Conservation (phyloP, 208 protist species). For the Acanthamoeba triangularis region DNA sequence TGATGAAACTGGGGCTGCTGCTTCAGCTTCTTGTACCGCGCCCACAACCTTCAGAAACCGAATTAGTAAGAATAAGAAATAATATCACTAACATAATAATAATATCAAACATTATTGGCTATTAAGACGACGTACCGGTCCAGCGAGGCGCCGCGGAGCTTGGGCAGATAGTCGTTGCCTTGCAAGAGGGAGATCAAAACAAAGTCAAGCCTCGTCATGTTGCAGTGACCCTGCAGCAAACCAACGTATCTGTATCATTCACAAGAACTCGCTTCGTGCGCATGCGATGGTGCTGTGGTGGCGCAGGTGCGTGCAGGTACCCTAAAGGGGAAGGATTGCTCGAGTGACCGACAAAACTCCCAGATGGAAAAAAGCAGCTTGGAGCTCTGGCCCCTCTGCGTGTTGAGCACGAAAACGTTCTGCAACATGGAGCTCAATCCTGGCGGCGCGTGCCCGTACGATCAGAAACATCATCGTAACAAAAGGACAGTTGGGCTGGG, state of each 20-base stretch:
- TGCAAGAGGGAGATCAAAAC: neutral
- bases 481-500: neutral
- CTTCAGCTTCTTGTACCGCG: neutral
- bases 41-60: neutral
- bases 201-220: constrained; percentile 6
- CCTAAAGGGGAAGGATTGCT: neutral
- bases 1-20: neutral
- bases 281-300: neutral
- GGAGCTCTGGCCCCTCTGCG: neutral
- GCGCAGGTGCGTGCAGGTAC: neutral
- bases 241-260: neutral
- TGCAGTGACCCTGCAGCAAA: constrained; percentile 28
- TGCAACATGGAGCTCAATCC: constrained; percentile 5
- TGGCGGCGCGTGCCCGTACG: neutral
- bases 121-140: neutral
- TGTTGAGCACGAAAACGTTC: constrained; percentile 14
- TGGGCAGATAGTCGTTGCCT: constrained; percentile 66
- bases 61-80: neutral
- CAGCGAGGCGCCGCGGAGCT: neutral
- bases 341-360: constrained; percentile 7
- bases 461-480: neutral
- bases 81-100: too few species aligned
- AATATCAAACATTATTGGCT: too few species aligned
- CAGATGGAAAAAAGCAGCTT: neutral
- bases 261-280: neutral